Evolutionary conservation across 331 rosid genomes (phyloP), one percentile per base, ranked within the genome.

Genomic region (Saraca asoca): DNA sequence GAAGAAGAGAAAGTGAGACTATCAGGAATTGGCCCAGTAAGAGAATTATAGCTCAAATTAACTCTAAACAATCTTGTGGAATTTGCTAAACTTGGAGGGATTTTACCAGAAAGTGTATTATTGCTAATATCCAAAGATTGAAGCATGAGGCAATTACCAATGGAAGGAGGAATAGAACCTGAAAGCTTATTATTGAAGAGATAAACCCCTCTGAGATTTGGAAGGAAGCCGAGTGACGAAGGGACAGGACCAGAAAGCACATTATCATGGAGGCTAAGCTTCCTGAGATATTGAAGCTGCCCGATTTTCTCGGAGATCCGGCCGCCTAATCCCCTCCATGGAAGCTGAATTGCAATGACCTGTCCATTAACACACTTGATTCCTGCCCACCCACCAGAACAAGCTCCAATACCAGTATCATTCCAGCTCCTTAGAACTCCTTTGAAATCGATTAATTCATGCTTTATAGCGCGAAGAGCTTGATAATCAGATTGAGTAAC

Each of bases 311-410:
- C 86, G 0, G 97, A 88, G 74, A 94, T 90, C 43, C 74, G 13
- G 0, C 98, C 98, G 2, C 92, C 90, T 5, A 94, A 82, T 14
- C 88, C 87, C 75, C 66, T 90, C 97, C 97, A 94, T 24, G 97
- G 98, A 77, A 94, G 92, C 74, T 94, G 98, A 58, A 94, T 86
- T 6, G 88, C 96, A 55, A 94, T 83, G 29, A 94, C 98, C 33
- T 90, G 90, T 5, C 98, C 98, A 2, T 81, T 86, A 35, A 82
- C 85, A 69, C 98, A 94, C 70, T 90, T 94, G 79, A 94, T 90
- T 48, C 98, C 98, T 18, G 64, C 85, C 98, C 98, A 94, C 8
- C 82, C 66, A 31, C 98, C 98, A 2, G 96, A 90, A 72, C 98
- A 94, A 51, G 87, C 91, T 68, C 92, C 92, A 33, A 65, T 0